A percentile compares a stretch with the other conserved stretches of the same genome.
Conservation (phyloP, 2,329 filamentous ascomycete species). For the Thelonectria blattea region DNA sequence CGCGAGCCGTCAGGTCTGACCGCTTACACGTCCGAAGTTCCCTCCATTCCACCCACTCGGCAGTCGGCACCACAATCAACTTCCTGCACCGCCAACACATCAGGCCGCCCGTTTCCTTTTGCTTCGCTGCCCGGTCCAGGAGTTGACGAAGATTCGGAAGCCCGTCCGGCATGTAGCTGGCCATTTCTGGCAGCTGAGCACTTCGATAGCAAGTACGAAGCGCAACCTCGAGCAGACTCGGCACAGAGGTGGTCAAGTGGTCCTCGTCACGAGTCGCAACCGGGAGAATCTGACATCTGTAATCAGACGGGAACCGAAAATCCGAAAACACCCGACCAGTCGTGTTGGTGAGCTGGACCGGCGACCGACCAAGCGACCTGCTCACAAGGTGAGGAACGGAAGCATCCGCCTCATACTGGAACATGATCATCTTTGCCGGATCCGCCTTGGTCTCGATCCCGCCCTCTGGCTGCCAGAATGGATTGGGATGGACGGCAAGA, state of each 20-base stretch:
- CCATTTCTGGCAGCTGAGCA: slow-evolving; percentile 50
- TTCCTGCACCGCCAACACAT: slow-evolving; percentile 59
- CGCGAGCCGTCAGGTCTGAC: slow-evolving; percentile 11
- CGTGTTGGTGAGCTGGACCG: slow-evolving; percentile 41
- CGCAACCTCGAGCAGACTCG: slow-evolving; percentile 58
- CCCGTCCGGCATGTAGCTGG: slow-evolving; percentile 50
- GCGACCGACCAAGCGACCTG: slow-evolving; percentile 39
- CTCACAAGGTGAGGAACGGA: slow-evolving; percentile 33
- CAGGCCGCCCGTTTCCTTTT: slow-evolving; percentile 56
- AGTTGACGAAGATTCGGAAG: slow-evolving; percentile 48
- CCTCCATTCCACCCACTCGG: slow-evolving; percentile 70
- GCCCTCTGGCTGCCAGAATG: slow-evolving; percentile 55
- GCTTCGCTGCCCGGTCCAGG: slow-evolving; percentile 47
- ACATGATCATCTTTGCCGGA: slow-evolving; percentile 14
- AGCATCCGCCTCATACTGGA: slow-evolving; percentile 12
- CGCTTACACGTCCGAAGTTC: slow-evolving; percentile 41
- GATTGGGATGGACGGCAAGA: slow-evolving; percentile 68
- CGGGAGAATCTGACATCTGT: slow-evolving; percentile 29
- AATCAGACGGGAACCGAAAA: slow-evolving; percentile 38
- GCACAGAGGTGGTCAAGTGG: slow-evolving; percentile 45
- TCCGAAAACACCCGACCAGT: slow-evolving; percentile 39
- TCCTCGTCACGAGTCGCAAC: slow-evolving; percentile 28
- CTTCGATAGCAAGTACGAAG: slow-evolving; percentile 54
- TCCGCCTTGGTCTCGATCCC: slow-evolving; percentile 6
- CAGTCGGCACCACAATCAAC: slow-evolving; percentile 55